phyloP scores from a whole-genome alignment of 2,329 filamentous ascomycete species.

The Fusarium robinianum region DNA sequence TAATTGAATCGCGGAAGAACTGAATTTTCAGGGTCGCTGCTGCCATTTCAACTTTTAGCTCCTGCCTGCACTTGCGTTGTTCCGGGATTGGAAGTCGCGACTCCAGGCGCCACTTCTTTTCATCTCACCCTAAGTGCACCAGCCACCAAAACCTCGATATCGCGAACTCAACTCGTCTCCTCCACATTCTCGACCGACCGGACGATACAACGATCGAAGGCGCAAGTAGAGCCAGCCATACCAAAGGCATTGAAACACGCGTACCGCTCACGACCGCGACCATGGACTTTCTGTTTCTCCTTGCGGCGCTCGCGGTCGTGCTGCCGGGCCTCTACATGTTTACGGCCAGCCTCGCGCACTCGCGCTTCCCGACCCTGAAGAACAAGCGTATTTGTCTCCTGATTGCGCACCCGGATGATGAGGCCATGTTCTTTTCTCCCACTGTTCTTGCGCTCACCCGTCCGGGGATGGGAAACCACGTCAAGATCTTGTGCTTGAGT shows the following conservation, averaged over 20 bases:
- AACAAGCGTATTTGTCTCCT: constrained; percentile 89
- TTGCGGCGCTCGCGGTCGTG: constrained; percentile 41
- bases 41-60: constrained; percentile 3
- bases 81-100: no score
- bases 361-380: constrained; percentile 67
- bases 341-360: constrained; percentile 51
- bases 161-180: no score
- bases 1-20: constrained; percentile 1
- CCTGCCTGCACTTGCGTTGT: constrained; percentile 1
- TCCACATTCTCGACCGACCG: background rate
- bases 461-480: constrained; percentile 80
- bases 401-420: constrained; percentile 97
- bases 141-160: no score
- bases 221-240: constrained; percentile 1
- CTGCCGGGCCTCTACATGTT: constrained; percentile 59
- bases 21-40: no score
- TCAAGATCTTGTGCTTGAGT: constrained; percentile 92
- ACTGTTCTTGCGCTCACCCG: constrained; percentile 82
- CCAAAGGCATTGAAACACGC: constrained; percentile 3
- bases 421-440: constrained; percentile 99
- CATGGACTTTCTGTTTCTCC: constrained; percentile 33
- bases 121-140: no score
- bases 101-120: constrained; percentile 5
- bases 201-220: background rate
- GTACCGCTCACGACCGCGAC: constrained; percentile 1